Evolutionary conservation across 805 yeast genomes (phyloP).

Genomic region (Nakazawaea ernobii): DNA sequence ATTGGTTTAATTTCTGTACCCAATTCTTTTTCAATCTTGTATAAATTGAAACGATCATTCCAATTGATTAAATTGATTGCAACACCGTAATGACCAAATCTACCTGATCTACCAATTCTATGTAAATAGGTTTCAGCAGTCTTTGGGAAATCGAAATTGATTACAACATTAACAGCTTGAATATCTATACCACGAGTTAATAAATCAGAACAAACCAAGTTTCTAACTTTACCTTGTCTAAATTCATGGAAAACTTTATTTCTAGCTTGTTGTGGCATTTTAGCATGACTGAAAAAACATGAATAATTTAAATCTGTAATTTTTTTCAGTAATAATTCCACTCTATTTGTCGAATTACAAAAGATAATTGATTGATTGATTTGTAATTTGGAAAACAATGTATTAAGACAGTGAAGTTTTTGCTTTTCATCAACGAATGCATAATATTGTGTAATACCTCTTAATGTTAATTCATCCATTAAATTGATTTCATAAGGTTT

Average conservation of each 20-base stretch:
- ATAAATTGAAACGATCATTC: constrained; percentile 91
- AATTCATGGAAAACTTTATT: constrained; percentile 98
- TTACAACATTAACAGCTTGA: constrained; percentile 97
- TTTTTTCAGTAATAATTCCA: constrained; percentile 90
- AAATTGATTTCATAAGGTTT: constrained; percentile 94
- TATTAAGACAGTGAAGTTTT: constrained; percentile 92
- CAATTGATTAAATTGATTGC: constrained; percentile 96
- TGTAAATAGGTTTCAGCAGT: constrained; percentile 96
- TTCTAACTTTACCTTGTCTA: constrained; percentile 96
- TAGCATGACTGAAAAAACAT: constrained; percentile 94
- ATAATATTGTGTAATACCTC: constrained; percentile 95
- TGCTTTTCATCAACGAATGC: constrained; percentile 98
- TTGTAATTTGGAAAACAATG: constrained; percentile 87
- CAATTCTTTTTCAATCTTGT: constrained; percentile 93
- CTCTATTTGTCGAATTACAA: constrained; percentile 95
- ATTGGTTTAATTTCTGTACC: constrained; percentile 97
- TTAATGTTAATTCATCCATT: constrained; percentile 94
- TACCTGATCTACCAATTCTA: constrained; percentile 98
- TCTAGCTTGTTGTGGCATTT: constrained; percentile 96
- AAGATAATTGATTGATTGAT: constrained; percentile 96
- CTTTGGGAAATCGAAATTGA: constrained; percentile 97
- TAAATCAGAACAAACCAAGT: constrained; percentile 92
- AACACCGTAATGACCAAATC: constrained; percentile 97
- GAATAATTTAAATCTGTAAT: constrained; percentile 96
- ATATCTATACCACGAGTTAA: constrained; percentile 98